phyloP scores from a whole-genome alignment of 176 grass and related monocot species.

The Triticum turgidum region DNA sequence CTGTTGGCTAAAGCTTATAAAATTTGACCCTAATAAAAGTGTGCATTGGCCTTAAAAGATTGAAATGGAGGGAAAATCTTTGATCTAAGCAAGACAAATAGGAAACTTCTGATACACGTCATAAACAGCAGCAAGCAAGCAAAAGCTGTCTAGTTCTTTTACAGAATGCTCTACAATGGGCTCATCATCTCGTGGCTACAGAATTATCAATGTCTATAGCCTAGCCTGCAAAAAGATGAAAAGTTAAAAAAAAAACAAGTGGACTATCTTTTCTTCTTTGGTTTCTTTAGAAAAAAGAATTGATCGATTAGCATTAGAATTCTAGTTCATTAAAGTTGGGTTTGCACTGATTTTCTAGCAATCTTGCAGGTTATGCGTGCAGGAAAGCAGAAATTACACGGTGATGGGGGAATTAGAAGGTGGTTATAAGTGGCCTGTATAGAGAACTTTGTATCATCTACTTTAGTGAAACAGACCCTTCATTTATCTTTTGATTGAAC shows the following conservation, averaged over 20 bases:
- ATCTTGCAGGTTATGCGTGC: conserved; percentile 31
- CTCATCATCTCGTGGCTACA: conserved; percentile 1
- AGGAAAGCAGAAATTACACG: conserved; percentile 32
- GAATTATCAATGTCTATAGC: conserved; percentile 16
- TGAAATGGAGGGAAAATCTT: not conserved
- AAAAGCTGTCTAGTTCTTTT: conserved; percentile 17
- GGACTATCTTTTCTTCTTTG: conserved; percentile 1
- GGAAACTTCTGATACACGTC: not conserved
- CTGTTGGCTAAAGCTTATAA: conserved; percentile 6
- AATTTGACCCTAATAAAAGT: not conserved
- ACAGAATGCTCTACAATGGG: conserved; percentile 14
- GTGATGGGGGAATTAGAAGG: conserved; percentile 34
- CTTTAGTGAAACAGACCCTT: conserved; percentile 40
- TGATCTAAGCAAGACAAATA: conserved; percentile 17
- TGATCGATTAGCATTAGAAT: conserved; percentile 22
- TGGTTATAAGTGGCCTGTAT: conserved; percentile 48
- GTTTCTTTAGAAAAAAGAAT: conserved; percentile 30
- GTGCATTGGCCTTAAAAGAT: not conserved
- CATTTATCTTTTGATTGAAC: conserved; percentile 53
- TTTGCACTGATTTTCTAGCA: conserved; percentile 24
- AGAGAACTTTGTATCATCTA: conserved; percentile 29
- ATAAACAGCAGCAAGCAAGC: conserved; percentile 28
- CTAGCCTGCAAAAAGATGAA: conserved; percentile 22
- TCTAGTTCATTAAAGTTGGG: conserved; percentile 31
- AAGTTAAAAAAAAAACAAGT: conserved; percentile 20